Evolutionary conservation across 108 stramenopile genomes (phyloP), one percentile per base, ranked within the genome.

Genomic region (Skeletonema menzelii): DNA sequence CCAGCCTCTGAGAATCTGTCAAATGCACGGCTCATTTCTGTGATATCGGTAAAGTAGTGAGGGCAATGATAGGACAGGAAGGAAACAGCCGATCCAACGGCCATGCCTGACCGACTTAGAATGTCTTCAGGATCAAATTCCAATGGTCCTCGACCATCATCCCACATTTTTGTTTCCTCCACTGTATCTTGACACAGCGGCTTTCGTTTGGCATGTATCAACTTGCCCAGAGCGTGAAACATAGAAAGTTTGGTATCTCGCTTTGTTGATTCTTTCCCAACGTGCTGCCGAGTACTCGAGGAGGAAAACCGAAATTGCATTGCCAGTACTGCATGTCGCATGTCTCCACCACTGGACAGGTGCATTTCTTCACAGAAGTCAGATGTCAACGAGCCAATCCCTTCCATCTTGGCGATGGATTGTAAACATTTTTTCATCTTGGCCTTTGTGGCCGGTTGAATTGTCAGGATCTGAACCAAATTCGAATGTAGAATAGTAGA

Each of bases 191-290:
- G 24, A 11, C 32, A 27, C 12, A 40, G 37, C 12, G 34, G 62
- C 63, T 58, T 70, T 47, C 93, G 85, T 59, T 97, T 97, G 27
- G 94, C 94, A 78, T 97, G 93, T 22, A 97, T 72, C 15, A 95
- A 56, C 67, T 97, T 97, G 3, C 96, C 96, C 55, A 97, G 83
- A 1, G 94, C 89, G 71, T 95, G 96, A 73, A 97, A 97, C 15
- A 88, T 75, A 8, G 92, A 90, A 8, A 91, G 72, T 65, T 85
- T 87, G 10, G 75, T 78, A 70, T 94, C 91, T 64, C 77, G 32
- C 72, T 67, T 65, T 56, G 80, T 65, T 17, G 55, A 12, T 4
- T 38, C 31, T 31, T 59, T 69, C 15, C 19, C 55, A 56, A 67
- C 11, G 47, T 34, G 1, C 13, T 34, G 24, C n/a, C 19, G 40